Conservation (phyloP, 495 filamentous ascomycete species). For the Jackrogersella multiformis region DNA sequence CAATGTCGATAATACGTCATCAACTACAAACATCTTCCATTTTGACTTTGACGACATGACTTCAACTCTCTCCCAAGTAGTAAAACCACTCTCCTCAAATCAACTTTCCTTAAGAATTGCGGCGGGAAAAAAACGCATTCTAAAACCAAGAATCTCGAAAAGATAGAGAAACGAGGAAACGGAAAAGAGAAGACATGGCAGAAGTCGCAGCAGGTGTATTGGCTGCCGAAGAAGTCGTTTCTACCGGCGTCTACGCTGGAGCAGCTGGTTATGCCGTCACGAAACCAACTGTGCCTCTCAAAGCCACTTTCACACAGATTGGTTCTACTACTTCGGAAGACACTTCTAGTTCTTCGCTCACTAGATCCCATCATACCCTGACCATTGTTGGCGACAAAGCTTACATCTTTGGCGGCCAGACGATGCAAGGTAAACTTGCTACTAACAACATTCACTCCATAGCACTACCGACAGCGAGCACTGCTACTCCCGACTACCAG, state of each 20-base stretch:
- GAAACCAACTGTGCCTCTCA: slow-evolving; percentile 54
- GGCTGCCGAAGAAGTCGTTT: slow-evolving; percentile 55
- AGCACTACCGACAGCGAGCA: slow-evolving; percentile 48
- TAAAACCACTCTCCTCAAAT: not conserved
- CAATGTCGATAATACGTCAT: slow-evolving; percentile 21
- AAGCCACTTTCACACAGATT: slow-evolving; percentile 53
- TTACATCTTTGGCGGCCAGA: slow-evolving; percentile 63
- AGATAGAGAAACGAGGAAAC: not conserved
- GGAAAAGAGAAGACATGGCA: slow-evolving; percentile 42
- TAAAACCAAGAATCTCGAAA: not conserved
- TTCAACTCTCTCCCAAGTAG: not conserved
- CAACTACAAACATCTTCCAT: not conserved
- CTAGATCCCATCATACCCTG: slow-evolving; percentile 58
- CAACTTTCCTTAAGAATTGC: not conserved
- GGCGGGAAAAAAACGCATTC: not conserved
- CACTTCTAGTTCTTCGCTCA: slow-evolving; percentile 46
- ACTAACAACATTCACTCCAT: slow-evolving; percentile 58
- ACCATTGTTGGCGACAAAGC: slow-evolving; percentile 57
- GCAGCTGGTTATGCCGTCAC: slow-evolving; percentile 50
- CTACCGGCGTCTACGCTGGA: slow-evolving; percentile 52
- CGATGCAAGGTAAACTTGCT: slow-evolving; percentile 50
- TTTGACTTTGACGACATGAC: not conserved
- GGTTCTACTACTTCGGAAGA: slow-evolving; percentile 42
- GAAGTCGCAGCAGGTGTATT: slow-evolving; percentile 51
- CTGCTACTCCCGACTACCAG: slow-evolving; percentile 50